Conservation (phyloP, 257 asterid species). For the Forsythia suspensa region DNA sequence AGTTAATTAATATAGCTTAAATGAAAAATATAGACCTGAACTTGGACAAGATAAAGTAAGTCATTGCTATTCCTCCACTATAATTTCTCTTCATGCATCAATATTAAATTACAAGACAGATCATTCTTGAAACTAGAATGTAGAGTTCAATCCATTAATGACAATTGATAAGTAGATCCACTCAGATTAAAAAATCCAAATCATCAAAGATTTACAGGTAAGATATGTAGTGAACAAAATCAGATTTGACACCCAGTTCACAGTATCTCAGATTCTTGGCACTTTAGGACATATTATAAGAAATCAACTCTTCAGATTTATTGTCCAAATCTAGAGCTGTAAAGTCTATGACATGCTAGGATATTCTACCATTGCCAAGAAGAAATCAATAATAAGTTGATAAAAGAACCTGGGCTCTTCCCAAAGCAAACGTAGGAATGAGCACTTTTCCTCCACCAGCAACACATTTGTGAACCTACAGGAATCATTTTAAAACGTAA, state of each 20-base stretch:
- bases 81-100: not conserved
- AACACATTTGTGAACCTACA: slow-evolving; percentile 83
- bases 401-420: slow-evolving; percentile 80
- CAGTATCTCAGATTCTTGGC: not conserved
- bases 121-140: not conserved
- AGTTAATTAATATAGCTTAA: not conserved
- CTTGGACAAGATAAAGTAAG: not conserved
- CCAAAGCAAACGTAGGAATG: slow-evolving; percentile 85
- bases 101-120: not conserved
- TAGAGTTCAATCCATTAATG: not conserved
- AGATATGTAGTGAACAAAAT: not conserved
- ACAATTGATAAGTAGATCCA: not conserved
- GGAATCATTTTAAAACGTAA: slow-evolving; percentile 16
- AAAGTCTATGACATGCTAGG: slow-evolving; percentile 6
- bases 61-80: not conserved
- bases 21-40: not conserved
- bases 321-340: not conserved
- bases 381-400: not conserved
- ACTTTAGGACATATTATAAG: slow-evolving; percentile 12
- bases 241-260: not conserved
- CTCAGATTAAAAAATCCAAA: not conserved
- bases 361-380: slow-evolving; percentile 14
- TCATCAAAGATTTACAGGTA: no score
- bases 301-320: not conserved
- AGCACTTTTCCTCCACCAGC: slow-evolving; percentile 87